Percentiles rank a stretch among this genome's conserved stretches.
Conservation (phyloP, 2,329 filamentous ascomycete genomes). For the Neofusicoccum umdonicola region DNA sequence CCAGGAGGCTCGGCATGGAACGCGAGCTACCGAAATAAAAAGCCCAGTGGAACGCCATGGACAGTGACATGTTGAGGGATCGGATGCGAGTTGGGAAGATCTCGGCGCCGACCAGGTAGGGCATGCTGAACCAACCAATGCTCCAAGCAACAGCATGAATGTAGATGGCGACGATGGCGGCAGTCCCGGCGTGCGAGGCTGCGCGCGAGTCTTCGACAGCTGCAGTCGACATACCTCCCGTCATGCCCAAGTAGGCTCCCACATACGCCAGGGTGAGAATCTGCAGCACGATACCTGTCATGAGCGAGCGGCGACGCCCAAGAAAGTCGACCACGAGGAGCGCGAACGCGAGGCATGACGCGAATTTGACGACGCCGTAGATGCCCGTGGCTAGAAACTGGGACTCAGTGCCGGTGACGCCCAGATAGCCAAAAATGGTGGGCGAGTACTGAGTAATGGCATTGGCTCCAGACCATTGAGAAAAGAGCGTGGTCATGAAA, state of each 20-base stretch:
- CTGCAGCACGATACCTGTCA: conserved; percentile 35
- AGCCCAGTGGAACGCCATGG: conserved; percentile 40
- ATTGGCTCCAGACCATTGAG: conserved; percentile 22
- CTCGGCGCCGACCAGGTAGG: conserved; percentile 48
- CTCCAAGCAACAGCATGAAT: conserved; percentile 46
- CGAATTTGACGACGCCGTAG: conserved; percentile 22
- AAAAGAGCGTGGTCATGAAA: conserved; percentile 5
- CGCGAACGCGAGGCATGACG: conserved; percentile 27
- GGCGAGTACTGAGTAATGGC: conserved; percentile 22
- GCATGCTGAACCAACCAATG: conserved; percentile 49
- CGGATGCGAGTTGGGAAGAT: conserved; percentile 36
- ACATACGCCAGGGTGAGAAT: conserved; percentile 20
- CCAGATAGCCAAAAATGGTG: conserved; percentile 21
- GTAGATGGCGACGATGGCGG: conserved; percentile 46
- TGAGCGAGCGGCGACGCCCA: conserved; percentile 32
- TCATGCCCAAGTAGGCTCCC: conserved; percentile 18
- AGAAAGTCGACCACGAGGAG: conserved; percentile 29
- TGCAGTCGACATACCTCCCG: conserved; percentile 24
- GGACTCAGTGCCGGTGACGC: conserved; percentile 19
- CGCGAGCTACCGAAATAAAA: conserved; percentile 36
- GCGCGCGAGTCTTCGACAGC: conserved; percentile 26
- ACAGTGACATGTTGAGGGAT: background rate
- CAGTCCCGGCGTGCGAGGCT: conserved; percentile 30
- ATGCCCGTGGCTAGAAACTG: conserved; percentile 21
- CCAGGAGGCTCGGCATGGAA: conserved; percentile 35